Base-by-base conservation (phyloP, 1,139 yeast genomes). In the Sporopachydermia cereana region DNA sequence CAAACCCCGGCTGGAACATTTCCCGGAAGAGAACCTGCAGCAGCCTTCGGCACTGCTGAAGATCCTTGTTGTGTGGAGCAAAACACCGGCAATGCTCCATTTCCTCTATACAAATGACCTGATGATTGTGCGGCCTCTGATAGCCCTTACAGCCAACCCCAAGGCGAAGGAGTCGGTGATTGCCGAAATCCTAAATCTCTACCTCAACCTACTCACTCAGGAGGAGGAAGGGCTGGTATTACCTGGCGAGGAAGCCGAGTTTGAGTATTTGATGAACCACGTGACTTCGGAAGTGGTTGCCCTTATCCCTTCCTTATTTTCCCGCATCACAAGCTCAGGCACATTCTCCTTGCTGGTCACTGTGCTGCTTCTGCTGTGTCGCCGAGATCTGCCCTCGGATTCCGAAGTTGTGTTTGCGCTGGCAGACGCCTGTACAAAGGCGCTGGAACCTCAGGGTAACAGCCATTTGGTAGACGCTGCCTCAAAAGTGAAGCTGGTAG, bases 11-110 rank as follows among this genome's bases (percentile, higher is more conserved):
- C 67, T 91, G 54, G 64, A 53, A 1, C 68, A 72, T 22, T 88
- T 89, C 59, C 81, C 83, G 2, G 71, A 66, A 39, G 95, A 84
- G 54, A 89, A 89, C 57, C 67, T 84, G 42, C 94, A 86, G 56
- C 88, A 81, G 55, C 81, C 89, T 1, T 86, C 96, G 0, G 75
- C 95, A 0, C 61, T 89, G 44, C 67, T 89, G 74, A 74, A 69
- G 47, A 60, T 86, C n/a, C 74, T 89, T 53, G 63, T 75, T 3
- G 67, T 74, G 16, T 75, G 95, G 78, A 72, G 91, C 42, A 67
- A 71, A 14, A 63, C 66, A 24, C 66, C 69, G 12, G 64, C 67
- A 24, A 67, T 80, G 36, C 64, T 71, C 44, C 68, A 68, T 20
- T 76, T 82, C 50, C 61, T 85, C 46, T 71, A 72, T 51, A 66